Evolutionary conservation across 1,284 basidiomycete genomes (phyloP).

Genomic region (Lentinula novae-zelandiae): DNA sequence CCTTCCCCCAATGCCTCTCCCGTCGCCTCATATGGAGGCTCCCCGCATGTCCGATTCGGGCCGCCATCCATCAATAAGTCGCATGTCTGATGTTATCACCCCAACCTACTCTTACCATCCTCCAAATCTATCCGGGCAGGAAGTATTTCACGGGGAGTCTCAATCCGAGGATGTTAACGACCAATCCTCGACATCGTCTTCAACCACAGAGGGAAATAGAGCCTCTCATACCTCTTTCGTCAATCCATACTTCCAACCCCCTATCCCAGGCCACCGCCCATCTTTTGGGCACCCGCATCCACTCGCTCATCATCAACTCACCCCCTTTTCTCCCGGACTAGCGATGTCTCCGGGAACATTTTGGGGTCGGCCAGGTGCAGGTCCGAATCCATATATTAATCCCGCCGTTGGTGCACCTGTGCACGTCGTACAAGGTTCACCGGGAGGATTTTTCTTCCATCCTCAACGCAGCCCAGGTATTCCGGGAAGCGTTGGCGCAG

Average conservation of each 20-base stretch:
- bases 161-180: neutral
- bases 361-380: constrained; percentile 52
- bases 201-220: neutral
- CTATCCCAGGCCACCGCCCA: neutral
- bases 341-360: constrained; percentile 70
- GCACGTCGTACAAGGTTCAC: constrained; percentile 24
- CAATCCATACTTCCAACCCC: constrained; percentile 10
- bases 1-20: constrained; percentile 35
- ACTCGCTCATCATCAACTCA: constrained; percentile 18
- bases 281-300: constrained; percentile 4
- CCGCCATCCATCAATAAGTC: neutral
- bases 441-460: constrained; percentile 9
- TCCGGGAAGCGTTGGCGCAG: constrained; percentile 13
- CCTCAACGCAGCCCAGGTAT: constrained; percentile 18
- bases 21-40: constrained; percentile 9
- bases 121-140: neutral
- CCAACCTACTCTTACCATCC: constrained; percentile 3
- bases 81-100: neutral
- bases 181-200: neutral
- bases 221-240: neutral
- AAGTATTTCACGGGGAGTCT: neutral
- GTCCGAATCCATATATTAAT: constrained; percentile 57
- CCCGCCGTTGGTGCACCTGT: constrained; percentile 70
- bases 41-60: neutral
- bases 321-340: constrained; percentile 61